Evolutionary conservation across 2,329 filamentous ascomycete species (phyloP).

Genomic region (Pezicula neosporulosa): DNA sequence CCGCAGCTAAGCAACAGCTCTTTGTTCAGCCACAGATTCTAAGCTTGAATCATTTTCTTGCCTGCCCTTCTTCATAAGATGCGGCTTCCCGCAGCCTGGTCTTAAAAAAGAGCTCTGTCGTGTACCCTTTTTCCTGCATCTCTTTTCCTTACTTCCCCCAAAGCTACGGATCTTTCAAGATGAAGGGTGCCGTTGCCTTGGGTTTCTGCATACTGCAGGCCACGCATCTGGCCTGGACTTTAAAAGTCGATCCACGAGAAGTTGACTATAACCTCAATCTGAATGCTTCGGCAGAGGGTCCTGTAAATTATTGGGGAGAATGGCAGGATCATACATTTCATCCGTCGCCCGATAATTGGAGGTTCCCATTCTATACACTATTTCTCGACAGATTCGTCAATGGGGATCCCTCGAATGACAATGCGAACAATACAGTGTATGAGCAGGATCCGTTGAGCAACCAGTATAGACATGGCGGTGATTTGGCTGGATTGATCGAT

Average conservation of each 20-base stretch:
- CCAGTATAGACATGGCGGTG: slow-evolving; percentile 60
- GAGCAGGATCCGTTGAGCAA: slow-evolving; percentile 54
- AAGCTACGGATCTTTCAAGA: not conserved
- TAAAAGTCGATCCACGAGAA: not conserved
- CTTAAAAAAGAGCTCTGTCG: no score
- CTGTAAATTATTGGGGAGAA: slow-evolving; percentile 1
- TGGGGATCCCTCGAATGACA: slow-evolving; percentile 60
- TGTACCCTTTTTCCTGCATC: no score
- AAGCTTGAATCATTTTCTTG: no score
- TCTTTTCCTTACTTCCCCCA: no score
- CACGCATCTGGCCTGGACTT: not conserved
- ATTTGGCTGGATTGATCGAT: slow-evolving; percentile 52
- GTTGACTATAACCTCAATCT: slow-evolving; percentile 3
- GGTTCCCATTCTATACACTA: slow-evolving; percentile 55
- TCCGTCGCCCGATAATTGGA: not conserved
- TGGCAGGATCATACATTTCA: slow-evolving; percentile 1
- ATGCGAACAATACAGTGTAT: slow-evolving; percentile 55
- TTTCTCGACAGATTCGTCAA: slow-evolving; percentile 63
- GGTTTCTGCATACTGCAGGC: not conserved
- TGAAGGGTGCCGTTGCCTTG: not conserved
- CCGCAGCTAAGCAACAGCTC: no score
- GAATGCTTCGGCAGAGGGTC: not conserved
- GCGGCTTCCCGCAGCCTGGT: no score
- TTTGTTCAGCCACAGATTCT: no score
- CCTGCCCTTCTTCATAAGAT: no score